These are phyloP conservation scores for Trichoderma reesei DNA, from an alignment of 495 filamentous ascomycete species.

Conservation along the genomic window DNA sequence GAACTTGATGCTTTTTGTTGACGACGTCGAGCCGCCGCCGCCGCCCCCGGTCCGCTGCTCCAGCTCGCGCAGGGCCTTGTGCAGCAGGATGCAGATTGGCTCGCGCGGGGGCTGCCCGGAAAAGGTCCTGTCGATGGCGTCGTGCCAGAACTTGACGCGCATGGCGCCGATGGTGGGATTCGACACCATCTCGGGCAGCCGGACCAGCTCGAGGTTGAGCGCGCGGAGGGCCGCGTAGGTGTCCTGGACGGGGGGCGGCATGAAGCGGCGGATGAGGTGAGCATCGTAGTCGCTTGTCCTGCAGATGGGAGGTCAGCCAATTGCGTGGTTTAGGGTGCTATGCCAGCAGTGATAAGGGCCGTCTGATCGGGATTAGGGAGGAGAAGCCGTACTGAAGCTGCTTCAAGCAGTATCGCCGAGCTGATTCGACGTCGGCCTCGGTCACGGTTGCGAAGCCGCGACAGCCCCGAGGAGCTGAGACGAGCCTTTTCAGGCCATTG, in stretches of 20 bases:
- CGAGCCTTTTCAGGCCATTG: slow-evolving; percentile 10
- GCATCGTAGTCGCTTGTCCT: slow-evolving; percentile 62
- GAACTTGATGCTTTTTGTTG: slow-evolving; percentile 56
- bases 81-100: slow-evolving; percentile 77
- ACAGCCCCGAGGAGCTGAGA: slow-evolving; percentile 4
- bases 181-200: slow-evolving; percentile 78
- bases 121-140: slow-evolving; percentile 64
- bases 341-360: neutral
- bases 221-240: slow-evolving; percentile 87
- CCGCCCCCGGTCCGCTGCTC: slow-evolving; percentile 37
- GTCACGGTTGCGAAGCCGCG: slow-evolving; percentile 25
- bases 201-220: slow-evolving; percentile 82
- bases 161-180: slow-evolving; percentile 70
- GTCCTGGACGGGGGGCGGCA: slow-evolving; percentile 59
- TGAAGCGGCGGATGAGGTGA: slow-evolving; percentile 73
- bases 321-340: neutral
- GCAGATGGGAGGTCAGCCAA: neutral
- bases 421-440: slow-evolving; percentile 32
- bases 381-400: slow-evolving; percentile 31
- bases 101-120: slow-evolving; percentile 70
- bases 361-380: neutral
- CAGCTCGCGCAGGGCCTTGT: slow-evolving; percentile 56
- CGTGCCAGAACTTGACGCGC: slow-evolving; percentile 92
- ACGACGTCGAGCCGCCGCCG: slow-evolving; percentile 20
- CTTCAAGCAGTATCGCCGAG: slow-evolving; percentile 38